Conservation (phyloP, 2,329 filamentous ascomycete genomes). For the Sphaerostilbella broomeana region DNA sequence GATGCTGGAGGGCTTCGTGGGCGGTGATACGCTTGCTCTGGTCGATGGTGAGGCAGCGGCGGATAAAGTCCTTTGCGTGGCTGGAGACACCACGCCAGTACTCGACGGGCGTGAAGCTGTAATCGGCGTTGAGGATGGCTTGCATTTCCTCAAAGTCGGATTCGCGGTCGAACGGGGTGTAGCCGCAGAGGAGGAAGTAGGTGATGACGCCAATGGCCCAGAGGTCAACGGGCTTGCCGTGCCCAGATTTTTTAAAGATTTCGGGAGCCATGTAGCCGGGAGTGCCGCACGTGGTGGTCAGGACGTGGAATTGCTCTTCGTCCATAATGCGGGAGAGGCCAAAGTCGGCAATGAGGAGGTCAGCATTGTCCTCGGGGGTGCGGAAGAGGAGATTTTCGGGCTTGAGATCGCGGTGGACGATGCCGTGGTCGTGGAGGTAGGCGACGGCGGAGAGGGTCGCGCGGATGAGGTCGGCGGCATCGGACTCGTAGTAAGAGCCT, state of each 20-base stretch:
- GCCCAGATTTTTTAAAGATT: conserved; percentile 97
- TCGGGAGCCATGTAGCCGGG: conserved; percentile 99
- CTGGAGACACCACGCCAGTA: conserved; percentile 94
- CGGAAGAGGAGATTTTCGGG: conserved; percentile 95
- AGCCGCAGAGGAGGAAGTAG: conserved; percentile 95
- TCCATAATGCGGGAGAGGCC: conserved; percentile 97
- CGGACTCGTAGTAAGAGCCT: conserved; percentile 95
- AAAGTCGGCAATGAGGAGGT: conserved; percentile 95
- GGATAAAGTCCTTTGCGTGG: conserved; percentile 85
- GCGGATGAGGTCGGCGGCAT: conserved; percentile 90
- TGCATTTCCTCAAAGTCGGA: conserved; percentile 99
- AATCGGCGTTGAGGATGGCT: conserved; percentile 93
- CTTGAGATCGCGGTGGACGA: conserved; percentile 96
- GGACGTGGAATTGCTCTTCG: conserved; percentile 93
- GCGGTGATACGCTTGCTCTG: conserved; percentile 82
- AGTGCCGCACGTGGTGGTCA: conserved; percentile 96
- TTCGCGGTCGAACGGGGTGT: conserved; percentile 96
- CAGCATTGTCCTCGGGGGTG: conserved; percentile 95
- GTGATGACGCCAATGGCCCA: conserved; percentile 99
- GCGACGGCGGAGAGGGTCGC: conserved; percentile 95
- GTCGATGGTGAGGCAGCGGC: conserved; percentile 84
- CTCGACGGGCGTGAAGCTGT: conserved; percentile 86
- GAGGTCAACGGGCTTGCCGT: conserved; percentile 95
- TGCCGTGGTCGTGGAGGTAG: conserved; percentile 96
- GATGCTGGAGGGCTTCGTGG: conserved; percentile 65